A percentile compares a stretch with the other conserved stretches of the same genome.
phyloP scores from a whole-genome alignment of 2,329 filamentous ascomycete genomes.

The Penicillium sp. region DNA sequence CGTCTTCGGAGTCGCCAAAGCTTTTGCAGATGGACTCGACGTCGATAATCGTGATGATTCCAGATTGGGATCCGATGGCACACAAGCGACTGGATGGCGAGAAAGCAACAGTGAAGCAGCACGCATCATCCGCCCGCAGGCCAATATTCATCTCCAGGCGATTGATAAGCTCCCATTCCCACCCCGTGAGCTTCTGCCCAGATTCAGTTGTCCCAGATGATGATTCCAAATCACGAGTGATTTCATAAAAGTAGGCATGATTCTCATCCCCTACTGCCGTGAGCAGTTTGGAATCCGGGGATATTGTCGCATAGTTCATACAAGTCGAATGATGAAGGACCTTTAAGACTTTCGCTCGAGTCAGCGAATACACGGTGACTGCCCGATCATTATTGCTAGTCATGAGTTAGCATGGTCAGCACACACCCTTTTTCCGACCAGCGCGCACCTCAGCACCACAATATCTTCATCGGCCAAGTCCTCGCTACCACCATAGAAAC shows the following conservation, averaged over 20 bases:
- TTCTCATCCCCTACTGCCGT: constrained; percentile 86
- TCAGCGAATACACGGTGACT: constrained; percentile 77
- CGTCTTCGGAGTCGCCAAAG: constrained; percentile 26
- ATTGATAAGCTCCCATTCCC: constrained; percentile 44
- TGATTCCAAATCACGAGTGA: constrained; percentile 33
- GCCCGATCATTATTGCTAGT: constrained; percentile 87
- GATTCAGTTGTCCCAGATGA: constrained; percentile 28
- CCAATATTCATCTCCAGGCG: constrained; percentile 44
- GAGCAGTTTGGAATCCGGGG: constrained; percentile 78
- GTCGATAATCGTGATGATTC: constrained; percentile 49
- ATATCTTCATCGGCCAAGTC: constrained; percentile 56
- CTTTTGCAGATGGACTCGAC: constrained; percentile 34
- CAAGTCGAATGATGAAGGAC: constrained; percentile 74
- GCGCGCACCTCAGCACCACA: constrained; percentile 48
- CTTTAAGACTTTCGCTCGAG: constrained; percentile 66
- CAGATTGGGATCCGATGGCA: constrained; percentile 52
- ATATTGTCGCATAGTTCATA: constrained; percentile 93
- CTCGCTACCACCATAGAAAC: constrained; percentile 47
- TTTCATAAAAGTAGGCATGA: constrained; percentile 77
- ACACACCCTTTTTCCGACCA: background rate
- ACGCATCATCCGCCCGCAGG: constrained; percentile 41
- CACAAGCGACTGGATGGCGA: constrained; percentile 51
- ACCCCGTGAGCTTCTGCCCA: constrained; percentile 39
- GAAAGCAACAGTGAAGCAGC: constrained; percentile 52
- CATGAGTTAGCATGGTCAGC: constrained; percentile 50